Percentiles rank a stretch among this genome's conserved stretches.
phyloP scores from a whole-genome alignment of 176 grass and related monocot species.

The Aegilops sharonensis region DNA sequence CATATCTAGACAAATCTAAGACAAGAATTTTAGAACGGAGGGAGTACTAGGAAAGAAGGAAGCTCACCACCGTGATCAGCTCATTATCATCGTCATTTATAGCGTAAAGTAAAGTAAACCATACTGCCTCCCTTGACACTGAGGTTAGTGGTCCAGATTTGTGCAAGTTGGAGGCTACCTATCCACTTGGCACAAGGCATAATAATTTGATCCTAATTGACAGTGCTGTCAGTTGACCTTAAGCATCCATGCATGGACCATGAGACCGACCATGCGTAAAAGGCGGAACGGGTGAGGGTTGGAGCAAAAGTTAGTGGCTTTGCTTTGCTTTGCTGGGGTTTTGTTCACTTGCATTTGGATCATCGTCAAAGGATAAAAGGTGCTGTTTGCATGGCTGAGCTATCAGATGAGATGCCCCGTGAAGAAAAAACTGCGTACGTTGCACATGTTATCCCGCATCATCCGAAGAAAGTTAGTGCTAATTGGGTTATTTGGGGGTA shows the following conservation, averaged over 20 bases:
- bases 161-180: background rate
- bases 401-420: background rate
- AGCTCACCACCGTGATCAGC: background rate
- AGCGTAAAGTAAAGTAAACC: background rate
- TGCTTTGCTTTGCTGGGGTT: background rate
- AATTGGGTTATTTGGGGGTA: no score
- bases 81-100: background rate
- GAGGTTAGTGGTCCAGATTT: no score
- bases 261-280: background rate
- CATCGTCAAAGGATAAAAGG: background rate
- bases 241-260: background rate
- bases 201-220: background rate
- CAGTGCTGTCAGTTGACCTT: constrained; percentile 28
- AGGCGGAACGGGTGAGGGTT: background rate
- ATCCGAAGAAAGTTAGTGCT: background rate
- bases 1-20: no score
- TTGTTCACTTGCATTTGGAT: constrained; percentile 37
- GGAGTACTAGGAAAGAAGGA: constrained; percentile 19
- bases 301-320: no score
- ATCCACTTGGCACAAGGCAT: background rate
- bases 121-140: no score
- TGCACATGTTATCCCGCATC: background rate
- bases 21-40: no score
- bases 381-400: background rate
- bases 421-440: no score